Evolutionary conservation across 768 basidiomycete genomes (phyloP), one percentile per base, ranked within the genome.

Genomic region (Clitopilus hobsonii): DNA sequence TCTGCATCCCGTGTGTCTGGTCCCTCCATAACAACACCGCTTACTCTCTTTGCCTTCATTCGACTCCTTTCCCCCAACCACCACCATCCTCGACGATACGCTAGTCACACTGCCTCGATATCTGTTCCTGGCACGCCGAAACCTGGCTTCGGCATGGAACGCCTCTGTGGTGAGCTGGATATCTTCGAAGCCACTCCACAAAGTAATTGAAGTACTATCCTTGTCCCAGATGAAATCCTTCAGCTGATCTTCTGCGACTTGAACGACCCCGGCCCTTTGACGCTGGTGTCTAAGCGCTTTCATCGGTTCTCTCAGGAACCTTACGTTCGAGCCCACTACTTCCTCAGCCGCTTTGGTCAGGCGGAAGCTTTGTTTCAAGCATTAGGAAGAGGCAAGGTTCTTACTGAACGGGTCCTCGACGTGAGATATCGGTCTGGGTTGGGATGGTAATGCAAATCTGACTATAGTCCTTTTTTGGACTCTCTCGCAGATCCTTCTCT

Each of bases 251-350:
- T 91, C 67, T 87, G 83, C 70, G 83, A 88, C 63, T 79, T 90
- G 53, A 70, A 76, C 60, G 82, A 86, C 68, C 89, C 89, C 32
- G 75, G 76, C 49, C 65, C 80, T 23, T 74, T 91, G 63, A 79
- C 79, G 5, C 76, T 77, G 53, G 70, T 78, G 48, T 86, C 79
- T 27, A 82, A 75, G 61, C 85, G 85, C 56, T 78, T 84, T 63
- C 66, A 83, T 61, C 65, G 71, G 10, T 82, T 91, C 70, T 83
- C 86, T 10, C 79, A 78, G 67, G 88, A 88, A 70, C 80, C 88
- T 55, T 90, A 89, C 65, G 82, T 88, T 59, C 80, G 88, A 59
- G 87, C 89, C 7, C 81, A 81, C 64, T 91, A 91, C 69, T 91
- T 91, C 68, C 80, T 91, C 61, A 70, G 76, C 60, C 86, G 88